These are phyloP conservation scores for Cryphonectria nitschkei DNA, from an alignment of 2,329 filamentous ascomycete species.

Conservation along the genomic window DNA sequence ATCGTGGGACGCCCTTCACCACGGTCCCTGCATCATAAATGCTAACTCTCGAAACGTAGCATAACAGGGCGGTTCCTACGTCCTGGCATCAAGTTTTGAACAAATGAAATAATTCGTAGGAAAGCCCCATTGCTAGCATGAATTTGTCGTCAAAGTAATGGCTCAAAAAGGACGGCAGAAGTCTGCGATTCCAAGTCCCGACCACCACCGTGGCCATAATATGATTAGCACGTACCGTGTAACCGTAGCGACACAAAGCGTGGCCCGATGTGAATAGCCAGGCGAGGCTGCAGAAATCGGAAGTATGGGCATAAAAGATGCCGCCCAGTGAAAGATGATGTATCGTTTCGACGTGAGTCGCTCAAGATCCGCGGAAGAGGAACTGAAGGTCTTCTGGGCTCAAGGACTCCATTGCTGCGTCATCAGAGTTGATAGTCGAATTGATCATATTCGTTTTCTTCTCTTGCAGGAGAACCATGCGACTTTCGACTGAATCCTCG, in stretches of 20 bases:
- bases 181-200: not conserved
- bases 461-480: slow-evolving; percentile 94
- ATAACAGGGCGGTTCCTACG: not conserved
- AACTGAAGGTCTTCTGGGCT: slow-evolving; percentile 94
- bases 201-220: not conserved
- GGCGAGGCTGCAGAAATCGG: not conserved
- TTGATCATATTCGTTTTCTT: slow-evolving; percentile 99
- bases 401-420: slow-evolving; percentile 87
- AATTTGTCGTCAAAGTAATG: not conserved
- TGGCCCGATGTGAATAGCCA: not conserved
- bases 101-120: not conserved
- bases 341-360: not conserved
- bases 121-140: not conserved
- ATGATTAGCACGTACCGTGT: not conserved
- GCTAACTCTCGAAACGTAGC: not conserved
- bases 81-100: not conserved
- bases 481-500: slow-evolving; percentile 93
- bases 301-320: not conserved
- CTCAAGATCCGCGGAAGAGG: slow-evolving; percentile 75
- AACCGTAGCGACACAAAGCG: not conserved
- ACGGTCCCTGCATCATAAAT: not conserved
- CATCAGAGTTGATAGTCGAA: slow-evolving; percentile 92
- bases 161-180: not conserved
- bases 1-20: not conserved
- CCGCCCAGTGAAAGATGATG: not conserved